Evolutionary conservation across 1,284 basidiomycete genomes (phyloP), one percentile per base, ranked within the genome.

Genomic region (Ceratobasidium theobromae): DNA sequence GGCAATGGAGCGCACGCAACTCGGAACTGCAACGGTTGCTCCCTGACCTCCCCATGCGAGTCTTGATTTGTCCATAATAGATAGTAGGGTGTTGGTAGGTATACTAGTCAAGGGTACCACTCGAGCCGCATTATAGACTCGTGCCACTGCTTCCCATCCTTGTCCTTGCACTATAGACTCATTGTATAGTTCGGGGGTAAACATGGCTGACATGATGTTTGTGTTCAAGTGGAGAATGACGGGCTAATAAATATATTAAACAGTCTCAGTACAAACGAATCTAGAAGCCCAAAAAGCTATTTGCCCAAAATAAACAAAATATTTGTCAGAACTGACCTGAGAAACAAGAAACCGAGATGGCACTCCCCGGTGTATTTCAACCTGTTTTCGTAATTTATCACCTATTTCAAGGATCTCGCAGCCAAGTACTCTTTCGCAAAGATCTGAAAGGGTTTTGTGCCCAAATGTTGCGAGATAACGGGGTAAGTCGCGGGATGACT

Each of bases 301-400:
- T 67, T 69, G 69, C 70, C 25, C 30, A 66, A 65, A 33, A 27
- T 28, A 65, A 69, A 67, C 58, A n/a, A n/a, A n/a, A 33, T 65
- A 65, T 68, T 28, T 66, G 65, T 71, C 58, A 69, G 70, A 67
- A 76, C 79, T 76, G 66, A 82, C 81, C 79, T 81, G 79, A 66
- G 72, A 71, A 51, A 74, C 68, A 69, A 78, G 70, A 70, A 78
- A 76, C 68, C 72, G 72, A 67, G 72, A 72, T 69, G 77, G 71
- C 32, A 76, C 70, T 70, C 73, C 75, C 72, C 73, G 74, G 65
- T 51, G 43, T 28, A 48, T 52, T 33, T 25, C 51, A 11, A 67
- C 25, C 5, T 53, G 53, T n/a, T 52, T 46, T 32, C 43, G 38
- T 40, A 57, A 38, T 45, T 33, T 49, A 33, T 49, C 52, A 27